A percentile compares a stretch with the other conserved stretches of the same genome.
phyloP scores from a whole-genome alignment of 2,329 filamentous ascomycete genomes.

The Cyphellophora attinorum region DNA sequence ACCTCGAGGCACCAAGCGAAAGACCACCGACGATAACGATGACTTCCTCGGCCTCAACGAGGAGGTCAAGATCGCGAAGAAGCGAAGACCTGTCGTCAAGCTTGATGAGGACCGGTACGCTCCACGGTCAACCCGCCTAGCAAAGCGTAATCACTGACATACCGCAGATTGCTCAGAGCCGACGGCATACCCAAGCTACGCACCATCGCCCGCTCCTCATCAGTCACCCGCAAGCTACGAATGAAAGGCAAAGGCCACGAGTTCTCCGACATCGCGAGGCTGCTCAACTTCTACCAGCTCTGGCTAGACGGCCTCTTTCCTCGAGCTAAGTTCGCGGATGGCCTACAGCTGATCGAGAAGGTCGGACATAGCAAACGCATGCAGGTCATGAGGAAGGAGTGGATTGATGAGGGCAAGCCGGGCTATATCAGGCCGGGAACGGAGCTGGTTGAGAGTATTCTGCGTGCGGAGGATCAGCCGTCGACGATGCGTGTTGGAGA shows the following conservation, averaged over 20 bases:
- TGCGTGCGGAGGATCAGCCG: background rate
- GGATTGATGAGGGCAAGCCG: conserved; percentile 63
- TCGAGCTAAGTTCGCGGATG: conserved; percentile 87
- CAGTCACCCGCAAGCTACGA: conserved; percentile 12
- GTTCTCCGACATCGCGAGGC: conserved; percentile 73
- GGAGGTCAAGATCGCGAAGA: conserved; percentile 73
- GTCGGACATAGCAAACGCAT: conserved; percentile 76
- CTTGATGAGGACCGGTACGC: conserved; percentile 67
- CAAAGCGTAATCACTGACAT: conserved; percentile 1
- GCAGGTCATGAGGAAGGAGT: conserved; percentile 63
- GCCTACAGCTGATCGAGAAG: conserved; percentile 83
- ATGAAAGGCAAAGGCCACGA: conserved; percentile 94
- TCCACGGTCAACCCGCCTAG: background rate
- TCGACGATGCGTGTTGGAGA: background rate
- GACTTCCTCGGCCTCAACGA: conserved; percentile 69
- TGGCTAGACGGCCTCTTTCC: conserved; percentile 97
- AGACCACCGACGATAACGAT: conserved; percentile 38
- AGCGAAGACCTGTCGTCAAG: conserved; percentile 68
- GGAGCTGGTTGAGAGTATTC: background rate
- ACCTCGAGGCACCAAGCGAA: conserved; percentile 25
- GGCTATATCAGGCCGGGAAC: conserved; percentile 9
- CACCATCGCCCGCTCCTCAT: conserved; percentile 20
- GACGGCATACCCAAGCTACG: conserved; percentile 76
- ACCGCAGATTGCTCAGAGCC: conserved; percentile 66
- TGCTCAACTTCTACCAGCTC: conserved; percentile 85